A percentile compares a stretch with the other conserved stretches of the same genome.
Conservation (phyloP, 139 green algal genomes). For the Closterium sp. region DNA sequence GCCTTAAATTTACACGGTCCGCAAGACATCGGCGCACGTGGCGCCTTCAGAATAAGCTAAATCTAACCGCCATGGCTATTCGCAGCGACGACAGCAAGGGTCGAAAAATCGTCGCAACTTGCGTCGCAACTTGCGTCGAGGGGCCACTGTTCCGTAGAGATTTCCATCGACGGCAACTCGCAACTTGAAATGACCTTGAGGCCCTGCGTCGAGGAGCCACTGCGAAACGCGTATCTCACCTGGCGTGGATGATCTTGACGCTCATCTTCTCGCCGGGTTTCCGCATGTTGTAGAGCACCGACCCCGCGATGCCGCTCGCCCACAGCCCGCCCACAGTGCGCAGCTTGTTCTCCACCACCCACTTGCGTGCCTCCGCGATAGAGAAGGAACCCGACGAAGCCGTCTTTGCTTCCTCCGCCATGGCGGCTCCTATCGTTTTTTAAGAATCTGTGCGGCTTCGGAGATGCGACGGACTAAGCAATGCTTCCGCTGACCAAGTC, state of each 20-base stretch:
- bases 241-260: conserved; percentile 40
- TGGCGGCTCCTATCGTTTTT: not conserved
- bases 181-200: no score
- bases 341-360: not conserved
- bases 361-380: not conserved
- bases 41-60: no score
- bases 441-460: not conserved
- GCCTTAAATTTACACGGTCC: not conserved
- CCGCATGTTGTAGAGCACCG: conserved; percentile 33
- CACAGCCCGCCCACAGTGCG: conserved; percentile 6
- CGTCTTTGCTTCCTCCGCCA: not conserved
- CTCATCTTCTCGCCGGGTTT: conserved; percentile 39
- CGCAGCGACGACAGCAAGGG: no score
- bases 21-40: no score
- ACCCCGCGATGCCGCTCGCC: conserved; percentile 23
- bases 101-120: no score
- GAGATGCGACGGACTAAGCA: not conserved
- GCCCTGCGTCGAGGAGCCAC: no score
- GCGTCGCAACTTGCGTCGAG: no score
- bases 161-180: no score
- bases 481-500: no score
- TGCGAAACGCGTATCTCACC: not conserved
- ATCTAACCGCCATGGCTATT: no score
- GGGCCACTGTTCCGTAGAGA: no score
- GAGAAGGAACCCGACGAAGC: not conserved